Evolutionary conservation across 495 filamentous ascomycete species (phyloP), one percentile per base, ranked within the genome.

Genomic region (Penicillium coprophilum): DNA sequence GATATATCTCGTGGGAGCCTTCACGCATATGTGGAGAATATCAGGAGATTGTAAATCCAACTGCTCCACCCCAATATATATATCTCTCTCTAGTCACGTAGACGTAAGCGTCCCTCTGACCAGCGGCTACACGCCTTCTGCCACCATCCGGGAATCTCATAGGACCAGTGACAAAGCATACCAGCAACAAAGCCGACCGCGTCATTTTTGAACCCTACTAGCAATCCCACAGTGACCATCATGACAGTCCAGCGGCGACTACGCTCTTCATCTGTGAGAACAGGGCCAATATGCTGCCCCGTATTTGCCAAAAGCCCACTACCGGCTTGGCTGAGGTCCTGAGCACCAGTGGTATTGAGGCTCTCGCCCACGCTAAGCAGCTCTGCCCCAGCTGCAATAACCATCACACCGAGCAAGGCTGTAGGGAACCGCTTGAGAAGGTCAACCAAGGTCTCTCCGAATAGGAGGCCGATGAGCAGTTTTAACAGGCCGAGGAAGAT

Each of bases 201-300:
- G 69, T 92, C 91, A 67, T 96, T 96, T 70, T 81, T 86, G 58
- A 95, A 96, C n/a, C 90, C 90, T 19, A 97, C 69, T 56, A 91
- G 76, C 17, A 85, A 78, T 1, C 87, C 91, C 24, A 89, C 84
- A 39, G 93, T 97, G 50, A 91, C 83, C 61, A 94, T 80, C 91
- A 96, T 95, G 0, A 95, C 85, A 30, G 82, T 87, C 87, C 90
- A 96, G 28, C 90, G 77, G 60, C 87, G 83, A 46, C 77, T 78
- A 31, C 84, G 78, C 63, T 90, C 87, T 53, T 79, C 76, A 32
- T 86, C 86, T 10, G 77, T 82, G 23, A 82, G 65, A 21, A 75
- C 68, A 34, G 59, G 70, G 38, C 59, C 67, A 31, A 69, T 64
- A 38, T 73, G 69, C 53, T 72, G 68, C 24, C 69, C 72, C n/a